Base-by-base conservation (phyloP, 1,284 basidiomycete genomes). In the Marasmius oreades region DNA sequence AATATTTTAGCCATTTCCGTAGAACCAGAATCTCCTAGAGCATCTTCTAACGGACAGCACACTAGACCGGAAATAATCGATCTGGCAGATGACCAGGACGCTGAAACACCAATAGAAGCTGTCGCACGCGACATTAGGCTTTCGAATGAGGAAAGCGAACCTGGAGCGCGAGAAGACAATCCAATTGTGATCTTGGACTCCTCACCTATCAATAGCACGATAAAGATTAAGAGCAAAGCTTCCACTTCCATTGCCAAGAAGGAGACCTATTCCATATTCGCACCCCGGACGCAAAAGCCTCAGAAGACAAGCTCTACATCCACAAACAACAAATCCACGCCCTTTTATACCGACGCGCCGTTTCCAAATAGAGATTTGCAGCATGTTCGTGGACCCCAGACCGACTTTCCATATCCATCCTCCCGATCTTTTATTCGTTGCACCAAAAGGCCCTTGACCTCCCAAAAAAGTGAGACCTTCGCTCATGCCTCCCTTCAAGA, bases 321-420 rank as follows among this genome's bases (percentile, higher is more conserved):
- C 34, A n/a, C 58, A 24, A 31, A 10, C n/a, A 23, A 42, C n/a
- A 26, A 67, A 66, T 70, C 6, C 68, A 73, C 52, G 66, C 71
- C 16, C 57, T 34, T 47, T 62, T 51, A 23, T 2, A 50, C 28
- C 12, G 61, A 65, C 22, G 72, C 72, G 1, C 79, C 82, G 10
- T 80, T 79, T 63, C 88, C 88, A 34, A 70, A 72, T 61, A 63
- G 62, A 52, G 71, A 73, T 24, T 74, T 69, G n/a, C 88, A 88
- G 63, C 88, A 90, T 69, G 77, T 87, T 58, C 80, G 77, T 62
- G 86, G 84, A 37, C 67, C 72, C 20, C 84, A 85, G 64, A 75
- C 67, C 53, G 50, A 31, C 67, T 68, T 61, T 23, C 54, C 50
- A 43, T 59, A 48, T 20, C 59, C 46, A 5, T 56, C 22, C 51